Conservation (phyloP, 345 rosid genomes). For the Atalantia buxifolia region DNA sequence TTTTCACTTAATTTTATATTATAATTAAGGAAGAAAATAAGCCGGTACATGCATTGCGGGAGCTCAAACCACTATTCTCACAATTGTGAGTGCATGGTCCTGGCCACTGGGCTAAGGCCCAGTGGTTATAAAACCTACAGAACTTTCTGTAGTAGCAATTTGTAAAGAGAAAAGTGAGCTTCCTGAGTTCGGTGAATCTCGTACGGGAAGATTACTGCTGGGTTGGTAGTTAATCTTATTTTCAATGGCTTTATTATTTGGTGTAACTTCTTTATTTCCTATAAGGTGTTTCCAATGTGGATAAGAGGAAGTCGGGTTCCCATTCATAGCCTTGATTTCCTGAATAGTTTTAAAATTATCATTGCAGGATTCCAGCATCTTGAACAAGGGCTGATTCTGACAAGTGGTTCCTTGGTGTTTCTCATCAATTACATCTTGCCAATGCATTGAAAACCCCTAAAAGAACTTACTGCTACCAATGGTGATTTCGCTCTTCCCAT, state of each 20-base stretch:
- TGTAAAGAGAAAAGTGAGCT: slow-evolving; percentile 31
- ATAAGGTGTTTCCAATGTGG: slow-evolving; percentile 11
- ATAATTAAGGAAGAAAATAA: too few species aligned
- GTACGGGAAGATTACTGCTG: slow-evolving; percentile 14
- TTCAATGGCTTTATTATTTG: slow-evolving; percentile 13
- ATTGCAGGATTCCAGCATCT: slow-evolving; percentile 11
- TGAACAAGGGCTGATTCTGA: slow-evolving; percentile 21
- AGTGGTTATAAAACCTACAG: slow-evolving; percentile 17
- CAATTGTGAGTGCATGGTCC: too few species aligned
- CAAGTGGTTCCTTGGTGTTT: slow-evolving; percentile 12
- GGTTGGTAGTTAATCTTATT: slow-evolving; percentile 28
- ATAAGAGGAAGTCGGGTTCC: slow-evolving; percentile 20
- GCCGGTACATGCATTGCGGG: too few species aligned
- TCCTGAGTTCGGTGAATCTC: slow-evolving; percentile 36
- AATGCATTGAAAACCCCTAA: slow-evolving; percentile 25
- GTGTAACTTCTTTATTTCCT: slow-evolving; percentile 14
- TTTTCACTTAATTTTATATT: too few species aligned
- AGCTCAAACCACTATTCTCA: too few species aligned
- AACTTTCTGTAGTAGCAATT: slow-evolving; percentile 22
- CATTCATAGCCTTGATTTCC: slow-evolving; percentile 26
- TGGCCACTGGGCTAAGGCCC: too few species aligned
- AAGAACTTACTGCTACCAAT: slow-evolving; percentile 28
- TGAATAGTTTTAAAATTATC: slow-evolving; percentile 19
- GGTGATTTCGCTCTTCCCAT: slow-evolving; percentile 41
- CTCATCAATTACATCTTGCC: slow-evolving; percentile 33